Percentiles rank a stretch among this genome's conserved stretches.
Conservation (phyloP, 2,329 filamentous ascomycete genomes). For the Aspergillus fijiensis region DNA sequence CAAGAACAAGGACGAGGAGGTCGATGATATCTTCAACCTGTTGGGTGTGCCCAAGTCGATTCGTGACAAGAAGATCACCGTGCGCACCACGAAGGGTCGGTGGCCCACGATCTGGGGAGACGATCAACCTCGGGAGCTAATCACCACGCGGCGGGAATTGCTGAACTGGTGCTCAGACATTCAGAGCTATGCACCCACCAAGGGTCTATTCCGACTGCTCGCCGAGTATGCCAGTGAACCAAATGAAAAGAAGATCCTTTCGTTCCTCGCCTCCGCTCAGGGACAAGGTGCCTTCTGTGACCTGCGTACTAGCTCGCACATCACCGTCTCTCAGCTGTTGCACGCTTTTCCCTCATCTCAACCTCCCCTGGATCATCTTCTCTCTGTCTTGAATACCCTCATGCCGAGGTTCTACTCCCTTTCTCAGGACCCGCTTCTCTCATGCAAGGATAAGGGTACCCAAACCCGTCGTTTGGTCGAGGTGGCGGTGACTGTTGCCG, state of each 20-base stretch:
- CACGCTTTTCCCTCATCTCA: conserved; percentile 88
- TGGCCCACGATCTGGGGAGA: conserved; percentile 99
- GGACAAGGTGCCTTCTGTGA: conserved; percentile 93
- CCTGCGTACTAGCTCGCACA: conserved; percentile 81
- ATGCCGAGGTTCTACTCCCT: conserved; percentile 99
- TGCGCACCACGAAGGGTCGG: conserved; percentile 76
- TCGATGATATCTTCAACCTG: conserved; percentile 80
- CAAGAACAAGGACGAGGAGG: conserved; percentile 72
- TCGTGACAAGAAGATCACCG: conserved; percentile 76
- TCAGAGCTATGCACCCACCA: conserved; percentile 88
- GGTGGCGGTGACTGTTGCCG: conserved; percentile 94
- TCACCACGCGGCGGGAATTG: conserved; percentile 87
- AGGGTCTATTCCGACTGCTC: conserved; percentile 78
- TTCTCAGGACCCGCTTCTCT: conserved; percentile 89
- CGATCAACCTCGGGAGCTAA: conserved; percentile 77
- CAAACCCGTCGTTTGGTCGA: conserved; percentile 80
- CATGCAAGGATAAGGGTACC: conserved; percentile 65
- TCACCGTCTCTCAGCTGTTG: conserved; percentile 82
- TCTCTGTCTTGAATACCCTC: conserved; percentile 77
- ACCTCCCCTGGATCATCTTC: conserved; percentile 78
- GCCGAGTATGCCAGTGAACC: conserved; percentile 78
- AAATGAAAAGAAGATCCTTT: conserved; percentile 84
- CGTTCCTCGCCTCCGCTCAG: conserved; percentile 82
- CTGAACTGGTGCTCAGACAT: conserved; percentile 94
- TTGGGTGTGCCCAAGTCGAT: conserved; percentile 78